Conservation (phyloP, 2,329 filamentous ascomycete species). For the Penicillium sp. region DNA sequence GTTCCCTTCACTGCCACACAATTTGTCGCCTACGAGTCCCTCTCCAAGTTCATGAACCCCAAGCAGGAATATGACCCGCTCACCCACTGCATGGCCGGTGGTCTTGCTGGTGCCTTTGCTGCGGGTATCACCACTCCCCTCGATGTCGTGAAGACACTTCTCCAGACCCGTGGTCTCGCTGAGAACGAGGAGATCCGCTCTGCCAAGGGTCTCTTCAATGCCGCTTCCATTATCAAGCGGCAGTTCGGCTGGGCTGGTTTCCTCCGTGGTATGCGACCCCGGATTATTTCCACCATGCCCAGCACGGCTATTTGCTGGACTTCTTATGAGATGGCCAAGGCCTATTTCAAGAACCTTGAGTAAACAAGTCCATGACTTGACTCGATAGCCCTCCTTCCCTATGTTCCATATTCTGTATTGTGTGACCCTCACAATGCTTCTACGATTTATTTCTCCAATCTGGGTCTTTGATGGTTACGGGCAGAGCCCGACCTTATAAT, state of each 20-base stretch:
- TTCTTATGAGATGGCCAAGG: constrained; percentile 69
- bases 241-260: constrained; percentile 85
- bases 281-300: constrained; percentile 95
- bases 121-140: constrained; percentile 93
- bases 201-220: constrained; percentile 79
- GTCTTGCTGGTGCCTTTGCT: constrained; percentile 87
- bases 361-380: constrained; percentile 13
- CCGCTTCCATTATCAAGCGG: constrained; percentile 76
- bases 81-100: constrained; percentile 91
- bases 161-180: constrained; percentile 88
- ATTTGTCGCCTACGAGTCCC: constrained; percentile 95
- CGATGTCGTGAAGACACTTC: constrained; percentile 96
- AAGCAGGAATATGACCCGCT: constrained; percentile 77
- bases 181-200: constrained; percentile 76
- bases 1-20: constrained; percentile 96
- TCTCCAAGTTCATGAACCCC: constrained; percentile 92
- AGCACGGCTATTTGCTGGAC: constrained; percentile 98
- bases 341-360: constrained; percentile 59
- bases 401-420: constrained; percentile 11
- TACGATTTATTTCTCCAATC: constrained; percentile 5
- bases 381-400: constrained; percentile 4
- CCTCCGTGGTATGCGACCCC: constrained; percentile 86
- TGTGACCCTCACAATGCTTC: constrained; percentile 1
- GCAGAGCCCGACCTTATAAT: constrained; percentile 11
- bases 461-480: constrained; percentile 4